Evolutionary conservation across 2,329 filamentous ascomycete species (phyloP).

Genomic region (Cordyceps cicadae): DNA sequence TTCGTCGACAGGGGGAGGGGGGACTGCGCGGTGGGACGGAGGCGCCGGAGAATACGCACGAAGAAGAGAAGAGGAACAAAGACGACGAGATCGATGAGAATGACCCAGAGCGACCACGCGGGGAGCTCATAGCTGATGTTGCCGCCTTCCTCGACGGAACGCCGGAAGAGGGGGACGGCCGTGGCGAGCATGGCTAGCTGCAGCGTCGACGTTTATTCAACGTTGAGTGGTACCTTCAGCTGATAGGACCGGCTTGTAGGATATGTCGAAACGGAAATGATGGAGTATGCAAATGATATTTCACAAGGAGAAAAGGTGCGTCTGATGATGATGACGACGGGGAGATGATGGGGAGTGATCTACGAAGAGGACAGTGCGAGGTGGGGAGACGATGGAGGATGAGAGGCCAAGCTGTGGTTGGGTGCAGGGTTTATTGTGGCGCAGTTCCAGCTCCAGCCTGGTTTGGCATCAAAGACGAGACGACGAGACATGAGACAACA

Average conservation of each 20-base stretch:
- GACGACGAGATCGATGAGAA: constrained; percentile 28
- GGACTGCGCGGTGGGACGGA: neutral
- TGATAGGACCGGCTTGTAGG: too few species aligned
- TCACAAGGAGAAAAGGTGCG: neutral
- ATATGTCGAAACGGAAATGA: too few species aligned
- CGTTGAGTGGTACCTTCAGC: neutral
- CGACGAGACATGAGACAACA: too few species aligned
- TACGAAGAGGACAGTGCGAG: neutral
- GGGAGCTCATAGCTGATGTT: constrained; percentile 21
- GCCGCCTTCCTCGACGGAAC: constrained; percentile 5
- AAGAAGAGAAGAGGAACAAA: constrained; percentile 34
- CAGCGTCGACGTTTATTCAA: neutral
- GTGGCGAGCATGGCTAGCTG: neutral
- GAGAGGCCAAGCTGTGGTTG: neutral
- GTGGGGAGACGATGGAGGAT: neutral
- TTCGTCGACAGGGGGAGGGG: too few species aligned
- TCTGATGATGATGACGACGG: neutral
- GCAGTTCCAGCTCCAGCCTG: neutral
- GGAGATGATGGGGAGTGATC: neutral
- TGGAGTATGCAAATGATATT: too few species aligned
- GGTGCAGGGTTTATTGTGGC: neutral
- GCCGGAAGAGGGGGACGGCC: neutral
- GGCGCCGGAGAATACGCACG: constrained; percentile 21
- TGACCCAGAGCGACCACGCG: constrained; percentile 24
- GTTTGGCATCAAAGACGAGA: neutral